These are phyloP conservation scores for Trichoderma parareesei DNA, from an alignment of 495 filamentous ascomycete species.

Conservation along the genomic window DNA sequence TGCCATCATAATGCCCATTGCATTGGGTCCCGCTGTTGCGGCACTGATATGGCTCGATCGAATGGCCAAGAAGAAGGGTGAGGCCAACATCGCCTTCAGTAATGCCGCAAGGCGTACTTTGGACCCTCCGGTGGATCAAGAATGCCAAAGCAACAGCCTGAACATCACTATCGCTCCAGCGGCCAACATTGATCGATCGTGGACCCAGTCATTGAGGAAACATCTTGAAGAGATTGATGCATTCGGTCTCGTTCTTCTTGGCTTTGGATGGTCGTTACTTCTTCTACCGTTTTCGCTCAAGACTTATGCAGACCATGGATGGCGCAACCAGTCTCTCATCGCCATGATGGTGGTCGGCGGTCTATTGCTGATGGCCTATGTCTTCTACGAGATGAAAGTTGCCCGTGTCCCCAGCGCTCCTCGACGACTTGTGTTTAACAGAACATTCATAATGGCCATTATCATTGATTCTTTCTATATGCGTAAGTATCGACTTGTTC, in stretches of 20 bases:
- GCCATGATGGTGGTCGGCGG: conserved; percentile 50
- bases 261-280: conserved; percentile 49
- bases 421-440: conserved; percentile 8
- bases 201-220: neutral
- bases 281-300: conserved; percentile 54
- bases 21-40: conserved; percentile 5
- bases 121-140: neutral
- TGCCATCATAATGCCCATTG: conserved; percentile 10
- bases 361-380: conserved; percentile 47
- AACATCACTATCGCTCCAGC: neutral
- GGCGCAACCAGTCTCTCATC: conserved; percentile 45
- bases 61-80: conserved; percentile 9
- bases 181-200: neutral
- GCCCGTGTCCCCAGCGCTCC: conserved; percentile 9
- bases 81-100: conserved; percentile 2
- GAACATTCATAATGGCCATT: conserved; percentile 9
- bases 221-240: conserved; percentile 40
- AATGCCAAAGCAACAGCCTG: neutral
- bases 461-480: conserved; percentile 8
- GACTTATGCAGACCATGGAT: conserved; percentile 34
- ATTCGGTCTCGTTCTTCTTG: conserved; percentile 28
- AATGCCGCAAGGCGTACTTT: neutral
- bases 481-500: neutral
- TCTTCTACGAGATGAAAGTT: conserved; percentile 44
- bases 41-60: conserved; percentile 7